Evolutionary conservation across 192 early-diverging fungal species (phyloP), one percentile per base, ranked within the genome.

Genomic region (Umbelopsis isabellina): DNA sequence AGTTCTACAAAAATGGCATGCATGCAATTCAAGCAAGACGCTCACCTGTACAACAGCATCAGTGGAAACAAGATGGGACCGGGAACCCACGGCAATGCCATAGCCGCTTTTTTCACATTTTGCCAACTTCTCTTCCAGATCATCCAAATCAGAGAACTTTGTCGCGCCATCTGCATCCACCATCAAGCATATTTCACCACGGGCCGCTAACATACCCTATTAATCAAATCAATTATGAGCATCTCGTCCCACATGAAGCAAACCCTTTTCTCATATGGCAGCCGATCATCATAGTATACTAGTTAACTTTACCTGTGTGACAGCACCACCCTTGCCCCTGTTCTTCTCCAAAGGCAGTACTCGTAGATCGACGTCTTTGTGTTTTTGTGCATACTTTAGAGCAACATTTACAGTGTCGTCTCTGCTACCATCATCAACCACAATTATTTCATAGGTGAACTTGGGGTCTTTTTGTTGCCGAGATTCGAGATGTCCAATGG

Each of bases 111-210:
- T 53, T n/a, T 72, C 65, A 27, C 84, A 67, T 22, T 70, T 68
- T 12, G 81, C 65, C 18, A 91, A 66, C 13, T 67, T 72, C 10
- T 15, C 55, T 58, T 88, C 71, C 72, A 99, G 73, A 45, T 76
- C 61, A 25, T 87, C 89, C 65, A 97, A 72, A 79, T 99, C 97
- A 27, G 91, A 89, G 78, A 99, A 99, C 46, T 81, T 84, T 0
- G 95, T 96, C 2, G 97, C 95, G 10, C 95, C 97, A 81, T 99
- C 97, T 0, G 97, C 97, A 77, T 99, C 97, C 16, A 91, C 95
- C 85, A 99, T 96, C 68, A 99, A 78, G 46, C 96, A 64, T 55
- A 79, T 78, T 45, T 90, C 80, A 20, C 95, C 97, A 23, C 90
- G 78, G 12, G 92, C 83, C 47, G 85, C 86, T 68, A 95, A 75